A percentile compares a stretch with the other conserved stretches of the same genome.
Evolutionary conservation across 352 stramenopile genomes (phyloP).

Genomic region (Phytopythium cucurbitacearum): DNA sequence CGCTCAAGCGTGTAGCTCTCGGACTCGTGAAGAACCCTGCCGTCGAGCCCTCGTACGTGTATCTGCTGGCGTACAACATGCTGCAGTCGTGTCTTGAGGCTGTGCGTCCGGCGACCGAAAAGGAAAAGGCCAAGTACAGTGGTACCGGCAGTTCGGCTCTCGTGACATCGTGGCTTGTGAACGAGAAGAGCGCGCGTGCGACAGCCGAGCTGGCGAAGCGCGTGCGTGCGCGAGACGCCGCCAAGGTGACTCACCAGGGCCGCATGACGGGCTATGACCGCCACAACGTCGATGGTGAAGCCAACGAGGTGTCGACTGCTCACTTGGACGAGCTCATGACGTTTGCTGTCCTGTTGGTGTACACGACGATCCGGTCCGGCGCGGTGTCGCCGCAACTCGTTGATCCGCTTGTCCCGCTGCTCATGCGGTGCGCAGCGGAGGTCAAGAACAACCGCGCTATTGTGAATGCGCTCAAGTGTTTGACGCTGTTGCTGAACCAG

Average conservation of each 20-base stretch:
- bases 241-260: slow-evolving; percentile 23
- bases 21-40: slow-evolving; percentile 81
- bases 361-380: slow-evolving; percentile 19
- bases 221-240: slow-evolving; percentile 45
- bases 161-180: slow-evolving; percentile 72
- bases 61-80: slow-evolving; percentile 83
- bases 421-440: slow-evolving; percentile 89
- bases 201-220: slow-evolving; percentile 56
- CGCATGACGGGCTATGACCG: slow-evolving; percentile 77
- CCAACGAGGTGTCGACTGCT: slow-evolving; percentile 32
- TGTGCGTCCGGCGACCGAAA: slow-evolving; percentile 56
- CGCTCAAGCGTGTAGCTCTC: slow-evolving; percentile 75
- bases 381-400: slow-evolving; percentile 54
- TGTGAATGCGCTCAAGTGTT: slow-evolving; percentile 91
- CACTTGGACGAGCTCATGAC: slow-evolving; percentile 84
- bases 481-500: slow-evolving; percentile 83
- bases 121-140: slow-evolving; percentile 63
- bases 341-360: slow-evolving; percentile 78
- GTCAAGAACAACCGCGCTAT: slow-evolving; percentile 91
- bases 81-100: slow-evolving; percentile 71
- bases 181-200: slow-evolving; percentile 66
- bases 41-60: slow-evolving; percentile 82
- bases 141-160: slow-evolving; percentile 22
- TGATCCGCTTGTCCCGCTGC: slow-evolving; percentile 89
- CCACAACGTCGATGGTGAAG: slow-evolving; percentile 20